A percentile compares a stretch with the other conserved stretches of the same genome.
These are phyloP conservation scores for Linum usitatissimum DNA, from an alignment of 345 rosid species.

Conservation along the genomic window DNA sequence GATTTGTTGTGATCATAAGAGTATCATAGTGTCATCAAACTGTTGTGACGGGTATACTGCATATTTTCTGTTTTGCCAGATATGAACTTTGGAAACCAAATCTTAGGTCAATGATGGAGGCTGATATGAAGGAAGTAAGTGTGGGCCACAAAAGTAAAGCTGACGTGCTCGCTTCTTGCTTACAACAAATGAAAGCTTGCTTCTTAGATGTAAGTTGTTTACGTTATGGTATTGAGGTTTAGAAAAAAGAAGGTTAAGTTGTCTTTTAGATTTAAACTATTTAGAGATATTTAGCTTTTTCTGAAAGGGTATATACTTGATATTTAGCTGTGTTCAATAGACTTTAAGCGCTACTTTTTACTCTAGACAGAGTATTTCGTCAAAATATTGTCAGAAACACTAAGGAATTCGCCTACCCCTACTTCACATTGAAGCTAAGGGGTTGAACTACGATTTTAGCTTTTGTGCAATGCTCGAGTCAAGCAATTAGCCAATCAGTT, in stretches of 20 bases:
- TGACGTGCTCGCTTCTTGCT: constrained; percentile 72
- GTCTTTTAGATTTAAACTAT: not conserved
- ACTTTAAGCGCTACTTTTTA: no score
- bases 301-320: no score
- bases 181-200: constrained; percentile 97
- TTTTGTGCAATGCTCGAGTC: not conserved
- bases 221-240: not conserved
- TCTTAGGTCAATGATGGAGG: constrained; percentile 89
- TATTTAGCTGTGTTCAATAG: no score
- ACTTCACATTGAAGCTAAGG: not conserved
- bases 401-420: no score
- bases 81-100: constrained; percentile 98
- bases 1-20: no score
- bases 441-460: not conserved
- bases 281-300: no score
- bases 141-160: constrained; percentile 67
- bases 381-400: no score
- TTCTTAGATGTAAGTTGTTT: constrained; percentile 74
- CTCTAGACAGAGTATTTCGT: no score
- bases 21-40: not conserved
- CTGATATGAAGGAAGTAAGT: constrained; percentile 90
- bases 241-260: not conserved
- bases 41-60: constrained; percentile 4
- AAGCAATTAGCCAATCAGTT: not conserved
- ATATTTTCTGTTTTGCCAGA: constrained; percentile 32